A percentile compares a stretch with the other conserved stretches of the same genome.
These are phyloP conservation scores for Stevia rebaudiana DNA, from an alignment of 140 eudicot species.

Conservation along the genomic window DNA sequence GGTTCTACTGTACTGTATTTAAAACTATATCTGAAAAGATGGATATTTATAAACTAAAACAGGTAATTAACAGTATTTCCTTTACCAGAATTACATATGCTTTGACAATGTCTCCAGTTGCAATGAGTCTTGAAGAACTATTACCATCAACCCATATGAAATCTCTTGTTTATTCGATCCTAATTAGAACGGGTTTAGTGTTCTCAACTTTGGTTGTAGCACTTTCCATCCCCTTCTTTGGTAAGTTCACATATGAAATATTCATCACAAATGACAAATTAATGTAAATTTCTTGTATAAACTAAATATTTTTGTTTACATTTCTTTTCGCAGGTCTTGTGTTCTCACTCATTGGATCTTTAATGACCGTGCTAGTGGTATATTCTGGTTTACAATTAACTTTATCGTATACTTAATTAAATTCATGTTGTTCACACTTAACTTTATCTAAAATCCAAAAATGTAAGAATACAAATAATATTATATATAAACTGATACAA, in stretches of 20 bases:
- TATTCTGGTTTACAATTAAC: constrained; percentile 15
- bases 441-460: not conserved
- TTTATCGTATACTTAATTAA: not conserved
- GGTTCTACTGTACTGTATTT: not conserved
- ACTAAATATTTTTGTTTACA: not conserved
- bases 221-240: constrained; percentile 78
- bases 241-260: constrained; percentile 33
- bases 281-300: not conserved
- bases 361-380: constrained; percentile 94
- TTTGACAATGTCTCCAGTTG: constrained; percentile 86
- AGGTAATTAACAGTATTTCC: constrained; percentile 14
- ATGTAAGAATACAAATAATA: not conserved
- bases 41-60: not conserved
- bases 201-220: constrained; percentile 69
- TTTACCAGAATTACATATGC: constrained; percentile 62
- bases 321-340: constrained; percentile 58
- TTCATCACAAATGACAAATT: not conserved
- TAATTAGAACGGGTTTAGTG: constrained; percentile 74
- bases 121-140: constrained; percentile 88
- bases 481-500: not conserved
- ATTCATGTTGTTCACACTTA: constrained; percentile 4
- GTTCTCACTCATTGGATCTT: constrained; percentile 89
- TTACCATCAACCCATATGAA: constrained; percentile 56
- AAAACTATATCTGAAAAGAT: not conserved
- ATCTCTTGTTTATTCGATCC: constrained; percentile 52